Percentiles rank a stretch among this genome's conserved stretches.
Conservation (phyloP, 1,284 basidiomycete genomes). For the Ceratobasidium sp. region DNA sequence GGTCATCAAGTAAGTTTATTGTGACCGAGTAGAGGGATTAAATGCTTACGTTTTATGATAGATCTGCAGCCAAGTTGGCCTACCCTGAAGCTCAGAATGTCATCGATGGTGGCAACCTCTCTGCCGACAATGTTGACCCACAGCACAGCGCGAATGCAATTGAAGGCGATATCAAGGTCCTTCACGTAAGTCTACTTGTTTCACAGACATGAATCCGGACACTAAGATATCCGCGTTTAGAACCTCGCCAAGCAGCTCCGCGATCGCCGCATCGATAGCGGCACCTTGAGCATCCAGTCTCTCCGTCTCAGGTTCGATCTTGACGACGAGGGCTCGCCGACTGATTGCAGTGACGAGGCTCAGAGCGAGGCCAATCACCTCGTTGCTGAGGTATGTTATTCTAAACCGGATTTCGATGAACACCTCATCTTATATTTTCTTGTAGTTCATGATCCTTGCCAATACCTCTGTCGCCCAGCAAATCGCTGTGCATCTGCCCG, state of each 20-base stretch:
- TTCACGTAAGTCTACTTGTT: constrained; percentile 63
- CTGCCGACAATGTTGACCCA: constrained; percentile 67
- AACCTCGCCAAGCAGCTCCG: constrained; percentile 81
- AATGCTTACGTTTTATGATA: constrained; percentile 54
- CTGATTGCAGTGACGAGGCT: constrained; percentile 79
- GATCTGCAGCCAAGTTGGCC: constrained; percentile 87
- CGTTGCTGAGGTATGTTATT: constrained; percentile 83
- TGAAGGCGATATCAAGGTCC: constrained; percentile 79
- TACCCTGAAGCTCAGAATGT: constrained; percentile 86
- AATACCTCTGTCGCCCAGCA: constrained; percentile 94
- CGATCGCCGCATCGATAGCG: constrained; percentile 81
- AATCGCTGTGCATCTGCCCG: constrained; percentile 92
- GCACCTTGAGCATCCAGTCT: constrained; percentile 82
- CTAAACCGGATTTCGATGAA: constrained; percentile 39
- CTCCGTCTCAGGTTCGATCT: constrained; percentile 83
- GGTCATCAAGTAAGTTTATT: constrained; percentile 79
- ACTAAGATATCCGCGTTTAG: constrained; percentile 50
- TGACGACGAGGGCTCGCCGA: constrained; percentile 85
- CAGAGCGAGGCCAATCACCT: constrained; percentile 82
- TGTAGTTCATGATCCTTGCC: constrained; percentile 91
- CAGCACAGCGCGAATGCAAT: constrained; percentile 71
- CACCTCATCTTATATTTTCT: constrained; percentile 23
- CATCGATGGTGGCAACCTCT: constrained; percentile 75
- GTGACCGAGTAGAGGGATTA: neutral
- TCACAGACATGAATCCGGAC: neutral